Evolutionary conservation across 805 yeast genomes (phyloP), one percentile per base, ranked within the genome.

Genomic region (Metschnikowia borealis): DNA sequence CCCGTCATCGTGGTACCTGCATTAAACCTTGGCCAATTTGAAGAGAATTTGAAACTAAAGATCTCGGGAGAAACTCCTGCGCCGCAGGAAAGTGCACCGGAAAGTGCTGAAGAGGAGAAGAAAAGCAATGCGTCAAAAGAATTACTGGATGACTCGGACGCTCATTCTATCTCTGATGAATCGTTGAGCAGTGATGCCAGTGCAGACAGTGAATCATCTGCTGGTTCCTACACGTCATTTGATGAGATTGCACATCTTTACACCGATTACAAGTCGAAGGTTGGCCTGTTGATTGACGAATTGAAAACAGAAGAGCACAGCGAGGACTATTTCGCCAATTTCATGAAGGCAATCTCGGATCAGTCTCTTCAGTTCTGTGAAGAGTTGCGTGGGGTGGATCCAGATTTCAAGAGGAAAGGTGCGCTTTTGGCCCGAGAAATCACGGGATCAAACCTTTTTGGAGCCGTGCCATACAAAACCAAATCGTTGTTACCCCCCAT

Each of bases 1-100:
- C 90, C 91, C 0, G 78, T 82, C n/a, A 74, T 85, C 21, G 78
- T 84, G 44, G 84, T 81, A 0, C 87, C 90, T 1, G 82, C 87
- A 2, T 62, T 71, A 54, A 81, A 82, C 49, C 74, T 81, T 81
- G 70, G 70, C 40, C 54, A 65, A n/a, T 83, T 79, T 65, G 87
- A 83, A 59, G 51, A 55, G 3, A 58, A 66, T 11, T 59, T 82
- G 35, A 75, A 75, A 48, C 66, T 64, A 14, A 62, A 66, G 61
- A 54, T 69, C 52, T 64, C 55, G 3, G 42, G 39, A 33, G 40
- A 36, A 14, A 6, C 23, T 11, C 29, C 38, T 8, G 26, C 18
- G 14, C 15, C 21, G 34, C 11, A 14, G 32, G 38, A 21, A 13
- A 23, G 17, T 20, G 26, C 15, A 3, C 33, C 29, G 15, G 15